phyloP scores from a whole-genome alignment of 129 eudicot genomes.

The Tanacetum coccineum region DNA sequence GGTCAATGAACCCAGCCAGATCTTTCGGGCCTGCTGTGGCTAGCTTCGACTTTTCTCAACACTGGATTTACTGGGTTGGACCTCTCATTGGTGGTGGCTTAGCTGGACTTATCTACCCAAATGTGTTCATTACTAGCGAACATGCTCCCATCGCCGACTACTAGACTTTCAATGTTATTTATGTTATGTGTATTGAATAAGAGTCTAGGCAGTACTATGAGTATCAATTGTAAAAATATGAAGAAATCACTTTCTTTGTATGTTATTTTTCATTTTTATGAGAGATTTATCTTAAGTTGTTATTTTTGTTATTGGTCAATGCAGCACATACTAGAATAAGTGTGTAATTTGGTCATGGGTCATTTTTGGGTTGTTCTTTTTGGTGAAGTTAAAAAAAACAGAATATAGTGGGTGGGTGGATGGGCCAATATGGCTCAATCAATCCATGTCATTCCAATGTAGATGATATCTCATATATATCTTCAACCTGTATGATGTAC shows the following conservation, averaged over 20 bases:
- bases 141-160: constrained; percentile 52
- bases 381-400: constrained; percentile 22
- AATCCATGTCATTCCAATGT: constrained; percentile 19
- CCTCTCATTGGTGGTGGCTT: constrained; percentile 86
- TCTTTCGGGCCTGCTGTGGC: constrained; percentile 88
- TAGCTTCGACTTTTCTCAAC: constrained; percentile 50
- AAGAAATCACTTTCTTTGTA: constrained; percentile 25
- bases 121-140: constrained; percentile 56
- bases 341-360: constrained; percentile 5
- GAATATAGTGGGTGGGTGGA: constrained; percentile 26
- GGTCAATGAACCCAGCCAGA: constrained; percentile 96
- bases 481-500: neutral
- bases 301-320: constrained; percentile 8
- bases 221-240: constrained; percentile 31
- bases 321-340: neutral
- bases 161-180: constrained; percentile 23
- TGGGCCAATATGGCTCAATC: constrained; percentile 20
- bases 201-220: neutral
- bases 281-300: neutral
- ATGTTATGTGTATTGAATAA: constrained; percentile 10
- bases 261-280: constrained; percentile 17
- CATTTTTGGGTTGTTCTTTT: constrained; percentile 18
- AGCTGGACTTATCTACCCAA: constrained; percentile 68
- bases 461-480: neutral
- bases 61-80: constrained; percentile 93